Base-by-base conservation (phyloP, 2,329 filamentous ascomycete species). In the Monosporascus sp. region DNA sequence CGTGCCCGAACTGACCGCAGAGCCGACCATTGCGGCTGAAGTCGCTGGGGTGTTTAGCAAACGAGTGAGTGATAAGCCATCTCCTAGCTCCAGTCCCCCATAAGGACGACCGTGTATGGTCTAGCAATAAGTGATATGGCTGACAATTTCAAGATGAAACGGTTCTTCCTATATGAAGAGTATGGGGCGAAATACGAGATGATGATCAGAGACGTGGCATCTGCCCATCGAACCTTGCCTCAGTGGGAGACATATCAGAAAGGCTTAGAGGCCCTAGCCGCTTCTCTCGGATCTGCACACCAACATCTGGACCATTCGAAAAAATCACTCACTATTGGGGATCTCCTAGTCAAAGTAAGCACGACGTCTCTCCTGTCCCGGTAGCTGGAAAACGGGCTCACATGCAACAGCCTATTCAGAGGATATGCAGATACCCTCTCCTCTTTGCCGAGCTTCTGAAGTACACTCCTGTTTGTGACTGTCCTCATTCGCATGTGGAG, bases 121-220 rank as follows among this genome's bases (percentile, higher is more conserved):
- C 6, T 31, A 24, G 22, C 15, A 25, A 3, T 11, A 18, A 18
- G 2, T 7, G n/a, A 7, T 31, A 25, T 11, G 8, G 48, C 52
- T 52, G 27, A 59, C 47, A 50, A 24, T 41, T 15, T 20, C 15
- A 57, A 96, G 89, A 86, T 95, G 73, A 81, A 83, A 54, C 84
- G 85, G 0, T 94, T 97, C 71, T 88, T 89, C 65, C 78, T 87
- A 48, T 99, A 99, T 66, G 89, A 96, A 71, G 89, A 96, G 62
- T 99, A 96, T 67, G 89, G 89, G 37, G 88, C 88, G 49, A 93
- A 93, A 65, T 96, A 94, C 69, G 90, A 95, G 60, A 78, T 90
- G 59, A 88, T 97, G 76, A 84, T 88, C 47, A 84, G 88, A 58
- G 90, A 96, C 57, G 74, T 95, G 37, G 82, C 85, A 36, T 78